Evolutionary conservation across 352 stramenopile genomes (phyloP).

Genomic region (Phytophthora constricta): DNA sequence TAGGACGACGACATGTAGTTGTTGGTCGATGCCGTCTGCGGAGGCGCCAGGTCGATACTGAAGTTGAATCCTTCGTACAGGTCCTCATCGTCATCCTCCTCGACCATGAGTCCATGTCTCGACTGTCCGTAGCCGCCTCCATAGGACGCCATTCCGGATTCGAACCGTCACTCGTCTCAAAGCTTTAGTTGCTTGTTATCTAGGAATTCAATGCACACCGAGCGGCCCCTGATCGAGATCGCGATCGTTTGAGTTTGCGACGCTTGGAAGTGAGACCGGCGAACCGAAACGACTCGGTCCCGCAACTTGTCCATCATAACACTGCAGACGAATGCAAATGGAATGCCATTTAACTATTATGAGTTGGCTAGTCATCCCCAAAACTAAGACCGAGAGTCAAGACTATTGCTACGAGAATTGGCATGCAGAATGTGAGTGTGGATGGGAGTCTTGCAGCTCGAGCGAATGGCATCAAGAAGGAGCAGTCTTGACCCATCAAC

Average conservation of each 20-base stretch:
- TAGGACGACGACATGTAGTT: slow-evolving; percentile 70
- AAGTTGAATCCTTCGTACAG: slow-evolving; percentile 93
- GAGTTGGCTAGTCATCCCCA: slow-evolving; percentile 11
- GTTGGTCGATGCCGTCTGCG: slow-evolving; percentile 67
- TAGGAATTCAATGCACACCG: slow-evolving; percentile 9
- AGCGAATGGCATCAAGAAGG: slow-evolving; percentile 78
- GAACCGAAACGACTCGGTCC: slow-evolving; percentile 42
- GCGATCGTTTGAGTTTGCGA: slow-evolving; percentile 29
- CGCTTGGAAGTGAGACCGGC: slow-evolving; percentile 25
- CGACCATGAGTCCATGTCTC: slow-evolving; percentile 66
- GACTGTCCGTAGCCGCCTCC: slow-evolving; percentile 60
- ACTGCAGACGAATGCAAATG: not conserved
- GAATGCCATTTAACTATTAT: not conserved
- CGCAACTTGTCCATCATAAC: slow-evolving; percentile 5
- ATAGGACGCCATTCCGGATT: slow-evolving; percentile 47
- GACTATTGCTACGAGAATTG: slow-evolving; percentile 14
- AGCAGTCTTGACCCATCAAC: slow-evolving; percentile 86
- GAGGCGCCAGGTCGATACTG: slow-evolving; percentile 80
- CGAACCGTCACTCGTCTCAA: not conserved
- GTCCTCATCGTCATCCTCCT: slow-evolving; percentile 88
- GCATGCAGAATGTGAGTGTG: not conserved
- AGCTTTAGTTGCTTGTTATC: slow-evolving; percentile 2
- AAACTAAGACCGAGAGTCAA: slow-evolving; percentile 23
- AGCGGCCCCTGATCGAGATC: slow-evolving; percentile 32
- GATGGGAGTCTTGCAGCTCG: slow-evolving; percentile 22